Percentiles rank a stretch among this genome's conserved stretches.
These are phyloP conservation scores for Kazachstania bromeliacearum DNA, from an alignment of 805 yeast genomes.

Conservation along the genomic window DNA sequence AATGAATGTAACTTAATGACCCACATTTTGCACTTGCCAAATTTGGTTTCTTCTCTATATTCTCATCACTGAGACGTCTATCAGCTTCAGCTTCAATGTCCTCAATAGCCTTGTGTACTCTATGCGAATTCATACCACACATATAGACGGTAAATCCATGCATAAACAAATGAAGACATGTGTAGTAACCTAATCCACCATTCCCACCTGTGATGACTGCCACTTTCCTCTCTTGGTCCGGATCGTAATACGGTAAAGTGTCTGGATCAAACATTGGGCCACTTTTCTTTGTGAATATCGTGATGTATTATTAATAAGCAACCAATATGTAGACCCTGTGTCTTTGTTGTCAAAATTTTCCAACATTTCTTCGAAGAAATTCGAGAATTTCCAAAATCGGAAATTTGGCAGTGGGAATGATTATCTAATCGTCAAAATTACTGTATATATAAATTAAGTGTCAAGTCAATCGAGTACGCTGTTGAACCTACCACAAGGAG, in stretches of 20 bases:
- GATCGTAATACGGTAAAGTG: conserved; percentile 52
- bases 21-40: conserved; percentile 32
- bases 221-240: conserved; percentile 44
- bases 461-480: too few relatives aligned
- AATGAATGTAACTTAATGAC: conserved; percentile 40
- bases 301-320: too few relatives aligned
- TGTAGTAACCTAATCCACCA: conserved; percentile 71
- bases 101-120: conserved; percentile 48
- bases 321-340: too few relatives aligned
- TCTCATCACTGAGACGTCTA: conserved; percentile 11
- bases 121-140: conserved; percentile 54
- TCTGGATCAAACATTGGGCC: conserved; percentile 40
- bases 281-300: too few relatives aligned
- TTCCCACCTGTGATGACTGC: conserved; percentile 77
- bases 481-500: too few relatives aligned
- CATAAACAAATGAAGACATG: conserved; percentile 62
- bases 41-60: conserved; percentile 7
- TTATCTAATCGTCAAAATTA: too few relatives aligned
- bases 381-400: too few relatives aligned
- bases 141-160: conserved; percentile 73
- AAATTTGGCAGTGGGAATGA: too few relatives aligned
- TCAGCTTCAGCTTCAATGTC: conserved; percentile 49
- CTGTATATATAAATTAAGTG: too few relatives aligned
- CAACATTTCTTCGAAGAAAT: too few relatives aligned
- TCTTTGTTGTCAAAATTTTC: too few relatives aligned